These are phyloP conservation scores for Silene conica DNA, from an alignment of 148 eudicot genomes.

Conservation along the genomic window DNA sequence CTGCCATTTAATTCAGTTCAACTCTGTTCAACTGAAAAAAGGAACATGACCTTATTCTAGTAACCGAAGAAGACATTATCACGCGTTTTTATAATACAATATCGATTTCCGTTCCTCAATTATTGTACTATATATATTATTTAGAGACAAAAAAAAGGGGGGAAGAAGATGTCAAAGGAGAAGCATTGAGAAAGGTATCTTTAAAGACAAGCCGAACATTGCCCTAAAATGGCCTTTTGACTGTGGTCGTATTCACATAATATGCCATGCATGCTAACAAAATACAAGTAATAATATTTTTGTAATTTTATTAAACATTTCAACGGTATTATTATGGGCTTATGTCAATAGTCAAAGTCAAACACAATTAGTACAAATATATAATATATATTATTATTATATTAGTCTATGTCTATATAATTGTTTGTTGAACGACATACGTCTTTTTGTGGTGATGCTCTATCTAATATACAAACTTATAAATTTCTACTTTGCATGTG, in stretches of 20 bases:
- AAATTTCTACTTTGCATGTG: constrained; percentile 20
- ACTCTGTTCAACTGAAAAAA: too few species aligned
- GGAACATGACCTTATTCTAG: too few species aligned
- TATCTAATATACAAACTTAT: not conserved
- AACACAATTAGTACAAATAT: not conserved
- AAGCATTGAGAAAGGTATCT: not conserved
- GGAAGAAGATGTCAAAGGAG: not conserved
- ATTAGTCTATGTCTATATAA: not conserved
- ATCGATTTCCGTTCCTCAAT: too few species aligned
- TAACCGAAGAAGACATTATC: too few species aligned
- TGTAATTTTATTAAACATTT: constrained; percentile 2
- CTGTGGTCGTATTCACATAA: constrained; percentile 24
- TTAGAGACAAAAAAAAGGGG: not conserved
- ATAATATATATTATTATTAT: too few species aligned
- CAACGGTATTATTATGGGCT: constrained; percentile 2
- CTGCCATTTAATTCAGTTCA: too few species aligned
- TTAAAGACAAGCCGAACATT: constrained; percentile 3
- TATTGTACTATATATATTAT: too few species aligned
- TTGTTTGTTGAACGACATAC: constrained; percentile 19
- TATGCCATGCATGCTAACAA: not conserved
- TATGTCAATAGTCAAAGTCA: constrained; percentile 25
- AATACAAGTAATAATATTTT: not conserved
- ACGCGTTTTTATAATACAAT: too few species aligned
- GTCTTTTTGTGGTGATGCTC: not conserved
- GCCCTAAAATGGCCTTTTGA: constrained; percentile 8